Evolutionary conservation across 2,329 filamentous ascomycete species (phyloP).

Genomic region (Clonostachys chloroleuca): DNA sequence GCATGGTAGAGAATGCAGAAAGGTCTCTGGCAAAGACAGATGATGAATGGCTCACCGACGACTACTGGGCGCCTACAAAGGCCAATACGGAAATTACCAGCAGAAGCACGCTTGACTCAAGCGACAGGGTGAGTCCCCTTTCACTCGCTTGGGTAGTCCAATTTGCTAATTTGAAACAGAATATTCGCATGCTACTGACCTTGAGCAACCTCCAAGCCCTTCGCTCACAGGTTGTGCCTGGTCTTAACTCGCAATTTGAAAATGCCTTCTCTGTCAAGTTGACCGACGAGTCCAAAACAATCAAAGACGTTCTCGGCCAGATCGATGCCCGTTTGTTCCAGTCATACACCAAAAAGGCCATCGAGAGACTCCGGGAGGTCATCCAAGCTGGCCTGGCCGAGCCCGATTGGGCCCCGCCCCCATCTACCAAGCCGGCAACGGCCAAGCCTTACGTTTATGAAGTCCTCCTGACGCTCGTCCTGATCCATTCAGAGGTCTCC

Average conservation of each 20-base stretch:
- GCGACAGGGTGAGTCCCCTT: conserved; percentile 45
- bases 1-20: conserved; percentile 96
- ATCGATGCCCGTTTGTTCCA: conserved; percentile 91
- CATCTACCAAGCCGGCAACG: conserved; percentile 58
- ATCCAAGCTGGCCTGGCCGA: conserved; percentile 70
- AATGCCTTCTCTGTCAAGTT: conserved; percentile 91
- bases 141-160: not conserved
- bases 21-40: conserved; percentile 61
- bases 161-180: conserved; percentile 44
- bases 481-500: conserved; percentile 86
- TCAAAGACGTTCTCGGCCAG: conserved; percentile 83
- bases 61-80: conserved; percentile 31
- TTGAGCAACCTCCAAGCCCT: conserved; percentile 87
- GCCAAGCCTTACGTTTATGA: conserved; percentile 89
- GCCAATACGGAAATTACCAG: conserved; percentile 28
- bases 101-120: conserved; percentile 46
- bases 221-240: conserved; percentile 76
- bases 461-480: conserved; percentile 76
- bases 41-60: conserved; percentile 53
- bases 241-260: conserved; percentile 89
- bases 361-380: conserved; percentile 62
- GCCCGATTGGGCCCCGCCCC: conserved; percentile 64
- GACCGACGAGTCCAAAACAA: conserved; percentile 88
- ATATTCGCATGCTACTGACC: conserved; percentile 89
- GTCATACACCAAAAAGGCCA: conserved; percentile 79